phyloP scores from a whole-genome alignment of 176 grass and related monocot species.

The Coix lacrymajobi region DNA sequence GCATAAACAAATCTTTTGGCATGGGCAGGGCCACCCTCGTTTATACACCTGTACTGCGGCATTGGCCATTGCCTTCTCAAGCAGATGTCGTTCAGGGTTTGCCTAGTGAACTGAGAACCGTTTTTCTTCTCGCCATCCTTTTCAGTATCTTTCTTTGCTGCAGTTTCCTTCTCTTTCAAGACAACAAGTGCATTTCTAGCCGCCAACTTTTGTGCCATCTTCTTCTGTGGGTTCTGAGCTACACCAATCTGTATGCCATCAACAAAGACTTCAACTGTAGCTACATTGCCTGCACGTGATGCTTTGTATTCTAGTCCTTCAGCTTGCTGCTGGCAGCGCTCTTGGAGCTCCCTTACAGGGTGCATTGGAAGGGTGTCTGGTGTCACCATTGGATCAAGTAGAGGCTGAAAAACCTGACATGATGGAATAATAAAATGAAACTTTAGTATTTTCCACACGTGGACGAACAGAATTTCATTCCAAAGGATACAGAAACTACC shows the following conservation, averaged over 20 bases:
- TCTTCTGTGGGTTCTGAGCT: constrained; percentile 96
- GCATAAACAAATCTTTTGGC: constrained; percentile 90
- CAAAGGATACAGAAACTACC: constrained; percentile 31
- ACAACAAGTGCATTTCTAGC: constrained; percentile 79
- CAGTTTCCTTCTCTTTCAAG: constrained; percentile 87
- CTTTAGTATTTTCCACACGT: background rate
- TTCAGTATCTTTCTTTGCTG: constrained; percentile 53
- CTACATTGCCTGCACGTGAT: constrained; percentile 61
- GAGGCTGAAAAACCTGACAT: constrained; percentile 74
- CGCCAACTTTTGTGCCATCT: constrained; percentile 98
- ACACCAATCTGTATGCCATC: constrained; percentile 90
- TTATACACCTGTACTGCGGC: constrained; percentile 89
- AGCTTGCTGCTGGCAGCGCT: constrained; percentile 96
- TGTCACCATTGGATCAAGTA: constrained; percentile 80
- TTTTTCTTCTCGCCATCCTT: constrained; percentile 76
- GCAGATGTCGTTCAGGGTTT: constrained; percentile 92
- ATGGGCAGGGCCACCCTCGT: constrained; percentile 89
- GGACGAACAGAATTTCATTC: background rate
- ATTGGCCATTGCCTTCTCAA: constrained; percentile 97
- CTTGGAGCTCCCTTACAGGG: constrained; percentile 96
- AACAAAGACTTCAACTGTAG: constrained; percentile 89
- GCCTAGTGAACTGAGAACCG: constrained; percentile 75
- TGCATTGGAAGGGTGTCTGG: constrained; percentile 97
- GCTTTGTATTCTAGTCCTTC: constrained; percentile 97
- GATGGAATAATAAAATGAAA: background rate